Percentiles rank a stretch among this genome's conserved stretches.
Conservation (phyloP, 257 asterid species). For the Solanum chilense region DNA sequence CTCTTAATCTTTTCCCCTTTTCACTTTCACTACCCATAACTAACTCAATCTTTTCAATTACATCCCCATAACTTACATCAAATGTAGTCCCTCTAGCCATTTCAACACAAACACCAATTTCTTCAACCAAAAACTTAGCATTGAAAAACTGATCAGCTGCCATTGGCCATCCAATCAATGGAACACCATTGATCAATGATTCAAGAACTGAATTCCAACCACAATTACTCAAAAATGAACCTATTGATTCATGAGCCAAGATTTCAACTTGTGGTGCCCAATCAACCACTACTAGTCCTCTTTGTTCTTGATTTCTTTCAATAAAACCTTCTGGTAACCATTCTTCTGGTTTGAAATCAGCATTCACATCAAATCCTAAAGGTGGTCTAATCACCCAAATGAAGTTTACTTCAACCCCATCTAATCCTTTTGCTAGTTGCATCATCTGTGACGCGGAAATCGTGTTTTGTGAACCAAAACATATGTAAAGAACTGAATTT, state of each 20-base stretch:
- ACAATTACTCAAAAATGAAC: constrained; percentile 41
- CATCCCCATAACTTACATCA: constrained; percentile 35
- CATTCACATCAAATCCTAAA: constrained; percentile 24
- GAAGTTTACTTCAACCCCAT: constrained; percentile 21
- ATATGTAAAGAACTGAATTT: constrained; percentile 38
- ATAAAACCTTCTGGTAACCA: constrained; percentile 59
- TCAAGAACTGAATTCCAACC: constrained; percentile 68
- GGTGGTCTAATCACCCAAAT: constrained; percentile 58
- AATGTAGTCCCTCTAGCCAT: constrained; percentile 47
- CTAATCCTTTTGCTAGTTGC: constrained; percentile 51
- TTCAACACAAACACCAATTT: constrained; percentile 42
- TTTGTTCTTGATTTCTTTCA: constrained; percentile 10
- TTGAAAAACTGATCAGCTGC: constrained; percentile 52
- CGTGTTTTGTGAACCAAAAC: constrained; percentile 41
- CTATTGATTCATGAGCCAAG: constrained; percentile 29
- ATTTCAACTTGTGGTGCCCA: constrained; percentile 61
- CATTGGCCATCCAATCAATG: constrained; percentile 53
- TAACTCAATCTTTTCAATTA: constrained; percentile 33
- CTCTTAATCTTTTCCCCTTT: constrained; percentile 23
- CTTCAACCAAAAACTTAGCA: constrained; percentile 42
- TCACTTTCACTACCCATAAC: constrained; percentile 34
- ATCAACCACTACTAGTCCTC: constrained; percentile 27
- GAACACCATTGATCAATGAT: constrained; percentile 36
- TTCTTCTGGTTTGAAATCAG: constrained; percentile 34
- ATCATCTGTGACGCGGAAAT: constrained; percentile 49